Base-by-base conservation (phyloP, 192 early-diverging fungal genomes). In the Coemansia sp. region DNA sequence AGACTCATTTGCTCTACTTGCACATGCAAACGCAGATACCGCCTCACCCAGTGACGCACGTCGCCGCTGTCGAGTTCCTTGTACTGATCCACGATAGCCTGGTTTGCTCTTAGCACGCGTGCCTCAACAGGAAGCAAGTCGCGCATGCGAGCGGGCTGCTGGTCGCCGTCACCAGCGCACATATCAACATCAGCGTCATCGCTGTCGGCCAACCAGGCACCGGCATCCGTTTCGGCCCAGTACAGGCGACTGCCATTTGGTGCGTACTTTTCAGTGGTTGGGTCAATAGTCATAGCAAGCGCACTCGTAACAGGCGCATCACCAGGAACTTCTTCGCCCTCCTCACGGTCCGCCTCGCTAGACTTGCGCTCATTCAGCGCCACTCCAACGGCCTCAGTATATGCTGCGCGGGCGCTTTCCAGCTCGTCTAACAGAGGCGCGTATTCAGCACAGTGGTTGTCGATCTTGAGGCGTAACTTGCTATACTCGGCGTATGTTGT, bases 241-340 rank as follows among this genome's bases (percentile, higher is more conserved):
- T 82, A 82, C 23, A 82, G 34, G 25, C 80, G 67, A 14, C 58
- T 23, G 2, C 80, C 80, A 41, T 71, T 64, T 2, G 68, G 48
- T 34, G 72, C 17, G 59, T 66, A 74, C 48, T 82, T 75, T 25
- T 58, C 63, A 11, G 23, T 25, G 11, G 69, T 48, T 10, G 68
- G 62, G 14, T 60, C 66, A 3, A 71, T 45, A 4, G 65, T 44
- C 66, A 77, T 63, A 10, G 64, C 58, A 44, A 69, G 64, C 66
- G 36, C 72, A 27, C 34, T 37, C 17, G 44, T 58, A 25, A 32
- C 48, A 0, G 62, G 32, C 25, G 45, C 34, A 29, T 75, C 71
- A 12, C 71, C 67, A 1, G 64, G 70, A 7, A 76, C 34, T 59
- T 76, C 81, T 66, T 84, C 76, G 62, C 81, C 81, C 37, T 78